Evolutionary conservation across 1,139 yeast genomes (phyloP), one percentile per base, ranked within the genome.

Genomic region (Candida sp.): DNA sequence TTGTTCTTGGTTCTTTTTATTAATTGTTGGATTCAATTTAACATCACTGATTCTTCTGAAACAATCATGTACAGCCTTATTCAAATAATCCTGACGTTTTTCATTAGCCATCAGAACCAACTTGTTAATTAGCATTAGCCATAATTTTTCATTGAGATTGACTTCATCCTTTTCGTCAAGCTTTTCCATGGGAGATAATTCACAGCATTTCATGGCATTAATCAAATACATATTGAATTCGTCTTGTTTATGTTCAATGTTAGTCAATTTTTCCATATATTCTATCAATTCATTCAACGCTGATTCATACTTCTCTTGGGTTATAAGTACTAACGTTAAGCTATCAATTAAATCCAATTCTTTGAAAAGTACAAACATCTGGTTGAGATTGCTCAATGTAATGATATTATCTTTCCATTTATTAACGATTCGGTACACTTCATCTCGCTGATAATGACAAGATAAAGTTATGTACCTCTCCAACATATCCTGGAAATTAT

Each of bases 21-120:
- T 53, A 12, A 30, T 30, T n/a, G 5, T 30, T 15, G 64, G 60
- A 40, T 60, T 58, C 2, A 70, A 57, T 43, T 68, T 64, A 9
- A 63, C 55, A 49, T 74, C 75, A 45, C 80, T 75, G 43, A 82
- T 61, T 22, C 60, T 66, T 21, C 81, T 66, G 58, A 82, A 82
- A 22, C 81, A 60, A 40, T 70, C 73, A 52, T 81, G 82, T 4
- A 81, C 66, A 23, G 77, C 63, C 44, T 70, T 59, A 49, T 79
- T 77, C 40, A 70, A 60, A 8, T 70, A 56, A 33, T 61, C 61
- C 2, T 62, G 47, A 0, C 38, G 35, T 12, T 33, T 40, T 22
- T 49, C 41, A 32, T 35, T 47, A 11, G 55, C 47, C 47, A 63
- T 46, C 4, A 47, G 49, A 8, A 71, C 68, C 12, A 66, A 56